These are phyloP conservation scores for Eucommia ulmoides DNA, from an alignment of 257 asterid species.

Conservation along the genomic window DNA sequence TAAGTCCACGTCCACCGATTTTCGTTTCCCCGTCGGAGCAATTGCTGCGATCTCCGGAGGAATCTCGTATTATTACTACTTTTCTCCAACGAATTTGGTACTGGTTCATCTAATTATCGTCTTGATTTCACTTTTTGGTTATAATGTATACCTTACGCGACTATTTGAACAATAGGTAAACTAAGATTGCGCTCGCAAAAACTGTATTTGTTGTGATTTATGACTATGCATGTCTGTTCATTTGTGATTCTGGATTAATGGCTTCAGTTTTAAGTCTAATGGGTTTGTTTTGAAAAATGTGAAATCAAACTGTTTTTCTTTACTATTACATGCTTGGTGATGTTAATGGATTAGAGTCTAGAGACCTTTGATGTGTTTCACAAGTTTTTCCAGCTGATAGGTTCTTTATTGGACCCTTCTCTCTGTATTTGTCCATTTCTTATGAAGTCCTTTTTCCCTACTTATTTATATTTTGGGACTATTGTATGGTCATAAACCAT, in stretches of 20 bases:
- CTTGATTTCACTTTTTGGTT: not conserved
- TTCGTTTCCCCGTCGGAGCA: slow-evolving; percentile 57
- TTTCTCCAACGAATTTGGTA: slow-evolving; percentile 53
- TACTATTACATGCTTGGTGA: not conserved
- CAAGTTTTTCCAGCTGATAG: not conserved
- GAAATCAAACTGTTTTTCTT: too few relatives aligned
- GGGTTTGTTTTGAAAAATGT: not conserved
- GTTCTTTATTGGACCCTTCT: too few relatives aligned
- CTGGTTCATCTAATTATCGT: slow-evolving; percentile 9
- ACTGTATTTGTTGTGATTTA: too few relatives aligned
- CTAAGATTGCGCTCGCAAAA: not conserved
- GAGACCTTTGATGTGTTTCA: not conserved
- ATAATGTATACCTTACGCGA: slow-evolving; percentile 6
- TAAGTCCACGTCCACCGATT: slow-evolving; percentile 20
- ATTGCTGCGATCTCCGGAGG: slow-evolving; percentile 71
- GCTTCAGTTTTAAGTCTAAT: too few relatives aligned
- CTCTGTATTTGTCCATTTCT: too few relatives aligned
- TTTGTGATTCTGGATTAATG: not conserved
- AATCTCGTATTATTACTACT: slow-evolving; percentile 45
- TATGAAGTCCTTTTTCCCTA: too few relatives aligned
- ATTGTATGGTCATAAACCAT: too few relatives aligned
- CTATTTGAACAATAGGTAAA: not conserved
- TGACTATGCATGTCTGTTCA: not conserved
- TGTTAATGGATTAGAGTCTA: not conserved
- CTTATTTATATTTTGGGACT: too few relatives aligned